Base-by-base conservation (phyloP, 805 yeast species). In the Danielozyma ontarioensis region DNA sequence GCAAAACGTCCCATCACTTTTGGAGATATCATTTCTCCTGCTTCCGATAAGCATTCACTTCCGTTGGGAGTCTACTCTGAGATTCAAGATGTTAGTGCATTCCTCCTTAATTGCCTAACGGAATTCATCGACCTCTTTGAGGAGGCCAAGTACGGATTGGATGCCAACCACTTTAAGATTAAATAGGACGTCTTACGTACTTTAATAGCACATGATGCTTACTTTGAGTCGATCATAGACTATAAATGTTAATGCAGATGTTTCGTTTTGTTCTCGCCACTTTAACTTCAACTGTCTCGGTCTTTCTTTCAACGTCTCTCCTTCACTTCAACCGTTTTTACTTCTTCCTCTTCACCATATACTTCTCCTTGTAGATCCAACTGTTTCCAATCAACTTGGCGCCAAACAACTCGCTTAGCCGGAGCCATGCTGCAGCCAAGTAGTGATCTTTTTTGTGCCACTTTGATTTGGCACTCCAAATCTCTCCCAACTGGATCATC, bases 321-420 rank as follows among this genome's bases (percentile, higher is more conserved):
- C n/a, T n/a, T n/a, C n/a, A n/a, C n/a, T n/a, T n/a, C n/a, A n/a
- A 19, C 10, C 8, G 22, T 6, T 10, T 19, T 19, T 19, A 19
- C 8, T 10, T 6, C 22, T 19, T 19, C 8, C 22, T 6, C 22
- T 19, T 19, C 8, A 6, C 22, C 58, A 64, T 52, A 47, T 83
- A 82, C 60, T 81, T 82, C 29, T 75, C 76, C 53, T 80, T 82
- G 59, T 80, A 76, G 23, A 82, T 80, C 90, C 90, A 83, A 39
- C 78, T 74, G 36, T 80, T 77, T 1, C 88, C 89, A 17, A 78
- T 71, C 35, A 78, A 57, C 42, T 68, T 71, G 15, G 71, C 72
- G 3, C 88, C 88, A 42, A 70, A 68, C 18, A 68, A 58, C 33
- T 78, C 87, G 12, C 85, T 82, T 21, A 76, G 57, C 27, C 89